Conservation (phyloP, 2,329 filamentous ascomycete genomes). For the Pseudofabraea citricarpa region DNA sequence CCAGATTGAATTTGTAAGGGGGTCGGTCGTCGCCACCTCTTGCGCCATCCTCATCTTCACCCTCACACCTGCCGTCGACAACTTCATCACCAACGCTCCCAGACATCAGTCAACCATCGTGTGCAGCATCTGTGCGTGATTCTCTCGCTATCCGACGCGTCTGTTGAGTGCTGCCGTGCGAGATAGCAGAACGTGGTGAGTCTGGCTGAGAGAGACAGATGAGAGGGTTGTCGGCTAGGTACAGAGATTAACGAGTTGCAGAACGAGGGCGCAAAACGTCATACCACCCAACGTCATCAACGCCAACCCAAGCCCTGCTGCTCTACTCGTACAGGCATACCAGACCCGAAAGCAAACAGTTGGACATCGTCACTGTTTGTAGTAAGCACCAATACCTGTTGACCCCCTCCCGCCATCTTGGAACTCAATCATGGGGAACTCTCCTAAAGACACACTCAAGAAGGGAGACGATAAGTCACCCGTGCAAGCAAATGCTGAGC, state of each 20-base stretch:
- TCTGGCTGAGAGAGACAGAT: background rate
- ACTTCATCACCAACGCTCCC: background rate
- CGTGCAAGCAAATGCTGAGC: constrained; percentile 16
- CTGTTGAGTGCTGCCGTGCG: too few species aligned
- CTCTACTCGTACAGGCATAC: background rate
- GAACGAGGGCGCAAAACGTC: constrained; percentile 3
- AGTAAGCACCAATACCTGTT: constrained; percentile 5
- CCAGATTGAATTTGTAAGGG: constrained; percentile 4
- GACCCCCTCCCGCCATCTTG: constrained; percentile 5
- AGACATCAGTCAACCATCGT: background rate
- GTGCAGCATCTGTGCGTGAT: background rate
- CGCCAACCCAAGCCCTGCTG: background rate
- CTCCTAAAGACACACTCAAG: constrained; percentile 17
- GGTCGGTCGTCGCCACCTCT: background rate
- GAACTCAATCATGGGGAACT: constrained; percentile 21
- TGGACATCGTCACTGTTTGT: constrained; percentile 4
- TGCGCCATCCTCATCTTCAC: too few species aligned
- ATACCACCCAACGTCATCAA: constrained; percentile 3
- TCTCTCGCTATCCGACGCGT: background rate
- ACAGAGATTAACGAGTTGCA: constrained; percentile 3
- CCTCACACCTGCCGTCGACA: background rate
- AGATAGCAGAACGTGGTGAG: background rate
- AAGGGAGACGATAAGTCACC: constrained; percentile 20
- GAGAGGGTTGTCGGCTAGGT: background rate
- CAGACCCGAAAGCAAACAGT: background rate